Conservation (phyloP, 1,284 basidiomycete genomes). For the Lentinula novae-zelandiae region DNA sequence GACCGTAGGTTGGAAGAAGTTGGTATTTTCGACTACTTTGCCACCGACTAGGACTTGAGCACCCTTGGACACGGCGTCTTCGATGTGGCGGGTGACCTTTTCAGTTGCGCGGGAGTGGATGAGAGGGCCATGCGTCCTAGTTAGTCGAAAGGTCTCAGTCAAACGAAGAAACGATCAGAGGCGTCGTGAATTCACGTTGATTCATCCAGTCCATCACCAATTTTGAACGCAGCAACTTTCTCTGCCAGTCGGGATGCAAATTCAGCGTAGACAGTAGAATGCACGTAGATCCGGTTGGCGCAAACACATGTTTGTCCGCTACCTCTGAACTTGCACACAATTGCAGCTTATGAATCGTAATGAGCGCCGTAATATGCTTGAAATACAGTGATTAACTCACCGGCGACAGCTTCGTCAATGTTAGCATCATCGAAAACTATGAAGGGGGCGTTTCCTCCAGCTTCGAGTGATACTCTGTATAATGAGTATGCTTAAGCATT, state of each 20-base stretch:
- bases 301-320: slow-evolving; percentile 91
- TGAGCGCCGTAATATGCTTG: background rate
- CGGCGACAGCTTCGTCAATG: slow-evolving; percentile 89
- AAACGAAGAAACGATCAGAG: background rate
- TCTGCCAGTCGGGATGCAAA: slow-evolving; percentile 82
- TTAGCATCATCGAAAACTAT: slow-evolving; percentile 98
- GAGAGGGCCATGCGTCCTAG: slow-evolving; percentile 89
- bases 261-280: slow-evolving; percentile 80
- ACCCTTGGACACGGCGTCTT: slow-evolving; percentile 80
- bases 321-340: slow-evolving; percentile 88
- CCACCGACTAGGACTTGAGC: slow-evolving; percentile 90
- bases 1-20: slow-evolving; percentile 87
- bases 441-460: slow-evolving; percentile 89
- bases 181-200: slow-evolving; percentile 44
- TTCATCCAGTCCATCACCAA: slow-evolving; percentile 86
- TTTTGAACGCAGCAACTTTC: slow-evolving; percentile 85
- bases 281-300: slow-evolving; percentile 85
- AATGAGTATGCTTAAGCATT: slow-evolving; percentile 1
- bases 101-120: slow-evolving; percentile 85
- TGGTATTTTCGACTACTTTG: slow-evolving; percentile 55
- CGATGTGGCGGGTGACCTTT: slow-evolving; percentile 87
- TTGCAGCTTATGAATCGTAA: slow-evolving; percentile 51
- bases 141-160: background rate
- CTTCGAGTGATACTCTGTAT: slow-evolving; percentile 78
- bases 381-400: slow-evolving; percentile 28